Percentiles rank a stretch among this genome's conserved stretches.
Evolutionary conservation across 2,329 filamentous ascomycete genomes (phyloP).

Genomic region (Mollisiaceae sp.): DNA sequence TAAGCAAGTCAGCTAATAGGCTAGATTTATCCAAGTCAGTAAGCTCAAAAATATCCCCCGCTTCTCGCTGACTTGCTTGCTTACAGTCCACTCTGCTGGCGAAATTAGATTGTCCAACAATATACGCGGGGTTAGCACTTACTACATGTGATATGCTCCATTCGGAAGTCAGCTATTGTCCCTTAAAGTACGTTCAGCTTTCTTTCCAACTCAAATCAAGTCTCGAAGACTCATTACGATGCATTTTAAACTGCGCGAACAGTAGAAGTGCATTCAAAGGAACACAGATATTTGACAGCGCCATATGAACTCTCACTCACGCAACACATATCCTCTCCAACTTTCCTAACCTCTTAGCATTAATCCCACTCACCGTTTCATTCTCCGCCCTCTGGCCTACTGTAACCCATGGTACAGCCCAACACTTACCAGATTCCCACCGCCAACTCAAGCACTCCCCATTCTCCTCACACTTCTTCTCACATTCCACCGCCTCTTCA

Average conservation of each 20-base stretch:
- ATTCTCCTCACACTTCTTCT: slow-evolving; percentile 48
- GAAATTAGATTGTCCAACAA: no score
- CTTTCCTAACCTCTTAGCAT: neutral
- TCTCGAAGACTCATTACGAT: no score
- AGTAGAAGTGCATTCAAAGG: neutral
- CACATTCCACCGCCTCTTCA: slow-evolving; percentile 43
- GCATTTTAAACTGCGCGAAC: neutral
- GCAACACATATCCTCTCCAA: neutral
- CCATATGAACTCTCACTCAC: neutral
- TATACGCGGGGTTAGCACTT: no score
- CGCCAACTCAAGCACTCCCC: slow-evolving; percentile 58
- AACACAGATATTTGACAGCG: neutral
- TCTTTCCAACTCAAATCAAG: no score
- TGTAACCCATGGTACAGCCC: neutral
- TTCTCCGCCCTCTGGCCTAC: neutral
- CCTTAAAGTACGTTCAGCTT: no score
- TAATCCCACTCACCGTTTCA: neutral
- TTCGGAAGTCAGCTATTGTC: no score
- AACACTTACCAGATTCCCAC: slow-evolving; percentile 47
- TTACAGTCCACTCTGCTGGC: no score
- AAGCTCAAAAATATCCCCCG: no score
- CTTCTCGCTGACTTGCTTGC: no score
- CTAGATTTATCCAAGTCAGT: no score
- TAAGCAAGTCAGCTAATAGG: no score
- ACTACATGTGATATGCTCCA: no score